phyloP scores from a whole-genome alignment of 139 green algal genomes.

The Auxenochlorella pyrenoidosa region DNA sequence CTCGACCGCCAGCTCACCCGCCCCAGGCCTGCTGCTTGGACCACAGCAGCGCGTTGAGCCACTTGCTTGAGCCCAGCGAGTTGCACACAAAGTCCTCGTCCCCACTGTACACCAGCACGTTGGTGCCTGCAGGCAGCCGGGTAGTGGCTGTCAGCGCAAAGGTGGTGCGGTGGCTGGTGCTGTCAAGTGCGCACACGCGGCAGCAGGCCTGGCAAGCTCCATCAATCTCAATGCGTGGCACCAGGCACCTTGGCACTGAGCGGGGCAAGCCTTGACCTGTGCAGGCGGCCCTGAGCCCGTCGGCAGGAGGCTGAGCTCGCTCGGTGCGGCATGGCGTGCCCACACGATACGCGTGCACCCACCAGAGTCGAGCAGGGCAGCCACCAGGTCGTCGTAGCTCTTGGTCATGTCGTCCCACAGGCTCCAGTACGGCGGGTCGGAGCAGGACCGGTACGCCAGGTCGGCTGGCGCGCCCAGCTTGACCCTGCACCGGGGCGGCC shows the following conservation, averaged over 20 bases:
- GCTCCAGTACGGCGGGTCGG: not conserved
- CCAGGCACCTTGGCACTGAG: no score
- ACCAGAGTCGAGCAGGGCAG: constrained; percentile 7
- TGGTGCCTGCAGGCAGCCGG: not conserved
- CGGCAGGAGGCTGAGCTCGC: no score
- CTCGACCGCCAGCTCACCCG: no score
- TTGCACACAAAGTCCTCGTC: constrained; percentile 2
- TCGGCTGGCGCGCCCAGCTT: not conserved
- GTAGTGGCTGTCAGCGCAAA: no score
- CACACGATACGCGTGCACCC: not conserved
- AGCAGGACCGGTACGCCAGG: not conserved
- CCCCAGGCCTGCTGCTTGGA: not conserved
- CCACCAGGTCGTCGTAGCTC: constrained; percentile 12
- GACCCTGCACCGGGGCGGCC: not conserved
- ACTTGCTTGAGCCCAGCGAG: not conserved
- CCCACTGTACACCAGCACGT: not conserved
- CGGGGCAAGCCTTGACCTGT: no score
- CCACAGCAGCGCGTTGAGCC: not conserved
- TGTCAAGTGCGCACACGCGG: no score
- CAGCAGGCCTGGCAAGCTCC: not conserved
- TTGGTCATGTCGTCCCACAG: not conserved
- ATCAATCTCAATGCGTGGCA: not conserved
- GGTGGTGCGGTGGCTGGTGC: no score
- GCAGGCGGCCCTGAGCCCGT: no score
- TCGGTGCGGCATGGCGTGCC: no score